Conservation (phyloP, 2,329 filamentous ascomycete species). For the Hysterium pulicare region DNA sequence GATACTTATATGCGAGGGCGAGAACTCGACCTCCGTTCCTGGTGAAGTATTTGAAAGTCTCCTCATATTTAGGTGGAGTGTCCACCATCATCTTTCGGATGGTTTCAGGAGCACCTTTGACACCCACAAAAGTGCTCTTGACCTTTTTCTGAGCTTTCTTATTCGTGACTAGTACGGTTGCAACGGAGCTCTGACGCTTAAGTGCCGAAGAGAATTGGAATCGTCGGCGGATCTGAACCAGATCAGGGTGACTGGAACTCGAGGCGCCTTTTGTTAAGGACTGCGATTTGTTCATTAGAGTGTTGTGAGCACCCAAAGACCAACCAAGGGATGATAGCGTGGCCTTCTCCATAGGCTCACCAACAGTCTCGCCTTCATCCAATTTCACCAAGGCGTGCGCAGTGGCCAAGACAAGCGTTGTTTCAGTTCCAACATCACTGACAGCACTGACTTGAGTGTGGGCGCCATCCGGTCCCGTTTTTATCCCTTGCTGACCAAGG, state of each 20-base stretch:
- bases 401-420: slow-evolving; percentile 87
- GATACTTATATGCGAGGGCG: slow-evolving; percentile 88
- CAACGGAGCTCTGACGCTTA: slow-evolving; percentile 93
- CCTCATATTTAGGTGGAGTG: slow-evolving; percentile 84
- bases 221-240: slow-evolving; percentile 89
- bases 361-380: slow-evolving; percentile 94
- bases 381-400: slow-evolving; percentile 94
- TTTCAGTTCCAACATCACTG: slow-evolving; percentile 69
- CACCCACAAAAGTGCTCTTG: slow-evolving; percentile 85
- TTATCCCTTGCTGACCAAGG: slow-evolving; percentile 64
- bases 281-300: slow-evolving; percentile 65
- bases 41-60: slow-evolving; percentile 98
- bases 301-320: slow-evolving; percentile 87
- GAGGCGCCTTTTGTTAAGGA: slow-evolving; percentile 45
- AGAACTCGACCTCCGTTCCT: slow-evolving; percentile 92
- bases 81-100: slow-evolving; percentile 88
- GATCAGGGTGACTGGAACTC: slow-evolving; percentile 59
- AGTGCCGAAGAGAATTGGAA: slow-evolving; percentile 98
- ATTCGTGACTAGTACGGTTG: slow-evolving; percentile 72
- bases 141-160: slow-evolving; percentile 70
- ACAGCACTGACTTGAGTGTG: slow-evolving; percentile 76
- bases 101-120: slow-evolving; percentile 96
- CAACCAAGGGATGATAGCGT: slow-evolving; percentile 86
- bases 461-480: slow-evolving; percentile 73
- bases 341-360: slow-evolving; percentile 98